These are phyloP conservation scores for Neospermospora avenae DNA, from an alignment of 2,329 filamentous ascomycete genomes.

Conservation along the genomic window DNA sequence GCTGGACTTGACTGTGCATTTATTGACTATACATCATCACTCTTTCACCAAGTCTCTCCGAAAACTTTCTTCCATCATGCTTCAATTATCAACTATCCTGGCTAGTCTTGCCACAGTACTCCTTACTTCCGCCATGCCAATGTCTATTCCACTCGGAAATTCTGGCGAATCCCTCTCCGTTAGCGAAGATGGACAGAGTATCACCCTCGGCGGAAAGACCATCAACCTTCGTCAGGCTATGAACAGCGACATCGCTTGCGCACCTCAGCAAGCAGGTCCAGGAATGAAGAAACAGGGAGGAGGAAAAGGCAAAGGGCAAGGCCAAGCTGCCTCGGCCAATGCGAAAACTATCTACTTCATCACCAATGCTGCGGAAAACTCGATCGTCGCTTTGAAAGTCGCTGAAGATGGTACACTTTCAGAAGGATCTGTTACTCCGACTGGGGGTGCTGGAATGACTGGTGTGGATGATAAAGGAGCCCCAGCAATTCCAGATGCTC, in stretches of 20 bases:
- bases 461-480: slow-evolving; percentile 39
- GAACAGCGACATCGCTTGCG: neutral
- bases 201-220: slow-evolving; percentile 10
- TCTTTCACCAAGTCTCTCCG: no score
- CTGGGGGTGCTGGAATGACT: slow-evolving; percentile 46
- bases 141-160: slow-evolving; percentile 11
- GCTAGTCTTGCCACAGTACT: slow-evolving; percentile 4
- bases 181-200: slow-evolving; percentile 17
- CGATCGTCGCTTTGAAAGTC: slow-evolving; percentile 51
- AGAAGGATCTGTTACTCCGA: slow-evolving; percentile 41
- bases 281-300: neutral
- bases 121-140: slow-evolving; percentile 5
- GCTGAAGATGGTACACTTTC: slow-evolving; percentile 45
- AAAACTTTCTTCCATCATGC: neutral
- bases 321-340: neutral
- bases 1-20: neutral
- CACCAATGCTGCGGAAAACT: slow-evolving; percentile 47
- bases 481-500: slow-evolving; percentile 46
- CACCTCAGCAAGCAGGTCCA: neutral
- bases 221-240: slow-evolving; percentile 14
- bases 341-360: slow-evolving; percentile 52
- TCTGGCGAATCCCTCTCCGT: slow-evolving; percentile 14
- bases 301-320: neutral
- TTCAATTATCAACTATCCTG: neutral
- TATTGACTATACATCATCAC: neutral